Conservation (phyloP, 768 basidiomycete genomes). For the Tricholoma sp. region DNA sequence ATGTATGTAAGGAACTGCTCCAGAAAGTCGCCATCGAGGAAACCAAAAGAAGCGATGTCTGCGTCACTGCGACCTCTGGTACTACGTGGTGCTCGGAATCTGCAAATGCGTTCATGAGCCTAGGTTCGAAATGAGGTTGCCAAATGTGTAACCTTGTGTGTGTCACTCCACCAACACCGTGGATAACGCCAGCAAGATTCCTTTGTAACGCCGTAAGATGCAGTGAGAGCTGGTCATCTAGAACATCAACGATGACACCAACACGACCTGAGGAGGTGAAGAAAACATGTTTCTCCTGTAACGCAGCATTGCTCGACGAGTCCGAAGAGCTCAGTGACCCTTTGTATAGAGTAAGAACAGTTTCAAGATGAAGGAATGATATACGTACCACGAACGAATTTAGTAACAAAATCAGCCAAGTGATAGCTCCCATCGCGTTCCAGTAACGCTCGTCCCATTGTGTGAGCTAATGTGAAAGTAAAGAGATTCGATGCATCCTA, state of each 20-base stretch:
- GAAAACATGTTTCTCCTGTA: constrained; percentile 62
- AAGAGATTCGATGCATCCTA: constrained; percentile 68
- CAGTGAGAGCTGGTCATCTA: constrained; percentile 43
- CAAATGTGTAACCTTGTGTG: constrained; percentile 51
- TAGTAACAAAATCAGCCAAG: constrained; percentile 73
- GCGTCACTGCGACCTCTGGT: constrained; percentile 52
- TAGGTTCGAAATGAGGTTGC: not conserved
- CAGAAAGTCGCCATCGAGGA: constrained; percentile 86
- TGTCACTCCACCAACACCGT: constrained; percentile 47
- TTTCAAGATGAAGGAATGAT: not conserved
- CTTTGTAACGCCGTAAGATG: constrained; percentile 69
- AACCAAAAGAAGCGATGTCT: constrained; percentile 57
- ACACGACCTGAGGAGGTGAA: constrained; percentile 79
- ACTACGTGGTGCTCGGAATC: constrained; percentile 68
- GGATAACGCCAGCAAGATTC: constrained; percentile 57
- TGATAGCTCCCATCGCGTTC: constrained; percentile 69
- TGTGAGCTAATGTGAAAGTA: constrained; percentile 48
- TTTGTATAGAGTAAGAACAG: constrained; percentile 19
- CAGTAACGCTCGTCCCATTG: constrained; percentile 39
- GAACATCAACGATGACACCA: constrained; percentile 62
- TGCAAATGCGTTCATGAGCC: constrained; percentile 21
- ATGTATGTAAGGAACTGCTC: constrained; percentile 54
- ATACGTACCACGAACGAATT: constrained; percentile 59
- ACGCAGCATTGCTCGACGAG: constrained; percentile 30
- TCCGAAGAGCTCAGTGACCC: constrained; percentile 52